phyloP scores from a whole-genome alignment of 768 basidiomycete genomes.

The Leucosporidium creatinivorum region DNA sequence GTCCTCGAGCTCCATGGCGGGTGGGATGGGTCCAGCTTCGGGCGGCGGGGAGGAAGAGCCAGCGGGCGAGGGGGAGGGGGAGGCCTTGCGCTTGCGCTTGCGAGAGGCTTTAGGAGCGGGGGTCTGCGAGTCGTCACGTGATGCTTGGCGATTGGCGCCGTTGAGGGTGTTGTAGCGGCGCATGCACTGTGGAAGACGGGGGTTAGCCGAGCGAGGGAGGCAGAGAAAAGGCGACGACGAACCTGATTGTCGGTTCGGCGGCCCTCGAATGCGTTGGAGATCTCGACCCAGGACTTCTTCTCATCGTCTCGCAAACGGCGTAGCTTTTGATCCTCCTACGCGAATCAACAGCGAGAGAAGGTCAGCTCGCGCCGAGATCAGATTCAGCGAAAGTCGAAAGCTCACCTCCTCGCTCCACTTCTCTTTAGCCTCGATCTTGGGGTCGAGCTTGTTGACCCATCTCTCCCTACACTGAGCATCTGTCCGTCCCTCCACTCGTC shows the following conservation, averaged over 20 bases:
- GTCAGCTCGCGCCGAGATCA: not conserved
- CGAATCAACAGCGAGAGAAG: not conserved
- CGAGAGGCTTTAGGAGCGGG: too few relatives aligned
- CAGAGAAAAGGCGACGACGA: not conserved
- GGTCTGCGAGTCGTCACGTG: too few relatives aligned
- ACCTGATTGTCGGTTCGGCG: slow-evolving; percentile 15
- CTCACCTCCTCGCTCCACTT: slow-evolving; percentile 28
- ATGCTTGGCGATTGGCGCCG: not conserved
- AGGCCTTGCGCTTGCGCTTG: too few relatives aligned
- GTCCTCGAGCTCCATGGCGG: too few relatives aligned
- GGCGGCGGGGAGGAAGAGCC: too few relatives aligned
- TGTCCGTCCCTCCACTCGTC: slow-evolving; percentile 14
- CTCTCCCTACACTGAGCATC: slow-evolving; percentile 33
- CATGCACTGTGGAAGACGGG: slow-evolving; percentile 4
- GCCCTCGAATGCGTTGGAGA: slow-evolving; percentile 3
- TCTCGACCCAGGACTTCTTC: slow-evolving; percentile 12
- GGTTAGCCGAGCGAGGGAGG: too few relatives aligned
- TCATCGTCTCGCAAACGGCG: slow-evolving; percentile 10
- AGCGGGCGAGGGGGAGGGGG: too few relatives aligned
- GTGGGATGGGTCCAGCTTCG: too few relatives aligned
- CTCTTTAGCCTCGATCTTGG: slow-evolving; percentile 1
- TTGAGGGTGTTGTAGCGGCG: slow-evolving; percentile 12
- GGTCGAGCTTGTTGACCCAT: slow-evolving; percentile 26
- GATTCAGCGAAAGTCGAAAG: not conserved
- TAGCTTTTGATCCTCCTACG: slow-evolving; percentile 17